Percentiles rank a stretch among this genome's conserved stretches.
These are phyloP conservation scores for Lithospermum erythrorhizon DNA, from an alignment of 257 asterid species.

Conservation along the genomic window DNA sequence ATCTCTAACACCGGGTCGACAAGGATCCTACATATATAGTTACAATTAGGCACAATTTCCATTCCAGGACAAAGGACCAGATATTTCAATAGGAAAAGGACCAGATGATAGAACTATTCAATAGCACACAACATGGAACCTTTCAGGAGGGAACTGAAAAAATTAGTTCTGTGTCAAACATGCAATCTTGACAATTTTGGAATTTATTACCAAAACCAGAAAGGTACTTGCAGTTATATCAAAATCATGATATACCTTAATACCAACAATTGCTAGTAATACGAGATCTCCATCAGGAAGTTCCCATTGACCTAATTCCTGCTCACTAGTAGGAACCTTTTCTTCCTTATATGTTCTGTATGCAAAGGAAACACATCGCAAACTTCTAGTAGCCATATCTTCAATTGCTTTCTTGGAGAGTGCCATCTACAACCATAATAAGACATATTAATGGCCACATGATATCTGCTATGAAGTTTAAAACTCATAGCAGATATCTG, in stretches of 20 bases:
- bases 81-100: neutral
- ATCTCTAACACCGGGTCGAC: conserved; percentile 69
- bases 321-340: conserved; percentile 54
- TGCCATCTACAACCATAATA: neutral
- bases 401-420: neutral
- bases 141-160: no score
- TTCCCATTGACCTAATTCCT: conserved; percentile 68
- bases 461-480: neutral
- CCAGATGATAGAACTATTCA: neutral
- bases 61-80: neutral
- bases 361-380: conserved; percentile 28
- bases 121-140: neutral
- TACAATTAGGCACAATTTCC: neutral
- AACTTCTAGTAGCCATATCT: neutral
- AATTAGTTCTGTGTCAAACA: neutral
- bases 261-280: conserved; percentile 85
- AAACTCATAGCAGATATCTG: no score
- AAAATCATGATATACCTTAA: conserved; percentile 46
- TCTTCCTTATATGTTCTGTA: conserved; percentile 36
- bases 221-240: no score
- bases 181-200: neutral
- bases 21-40: conserved; percentile 64
- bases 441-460: neutral
- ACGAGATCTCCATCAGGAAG: conserved; percentile 73
- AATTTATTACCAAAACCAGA: neutral